These are phyloP conservation scores for Ascocoryne sarcoides DNA, from an alignment of 2,329 filamentous ascomycete species.

Conservation along the genomic window DNA sequence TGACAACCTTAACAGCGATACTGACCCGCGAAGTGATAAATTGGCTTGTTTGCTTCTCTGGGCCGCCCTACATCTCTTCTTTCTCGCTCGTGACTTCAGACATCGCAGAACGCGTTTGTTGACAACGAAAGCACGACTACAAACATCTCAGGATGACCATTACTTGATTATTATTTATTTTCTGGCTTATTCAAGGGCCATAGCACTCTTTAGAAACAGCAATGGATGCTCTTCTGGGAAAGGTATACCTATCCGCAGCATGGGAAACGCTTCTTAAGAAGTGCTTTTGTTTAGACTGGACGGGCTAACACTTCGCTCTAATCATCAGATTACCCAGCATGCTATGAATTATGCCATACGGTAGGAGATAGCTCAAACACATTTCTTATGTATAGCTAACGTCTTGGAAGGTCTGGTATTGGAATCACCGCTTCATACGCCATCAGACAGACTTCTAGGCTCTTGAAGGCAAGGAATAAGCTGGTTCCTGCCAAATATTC, in stretches of 20 bases:
- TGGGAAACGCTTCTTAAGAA: not conserved
- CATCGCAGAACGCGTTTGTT: not conserved
- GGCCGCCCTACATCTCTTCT: not conserved
- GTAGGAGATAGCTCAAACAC: conserved; percentile 17
- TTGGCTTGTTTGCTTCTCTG: too few species aligned
- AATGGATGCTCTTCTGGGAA: not conserved
- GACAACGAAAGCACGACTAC: not conserved
- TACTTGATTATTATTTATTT: not conserved
- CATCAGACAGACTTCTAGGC: conserved; percentile 68
- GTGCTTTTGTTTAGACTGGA: too few species aligned
- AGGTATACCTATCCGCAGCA: not conserved
- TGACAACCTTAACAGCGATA: too few species aligned
- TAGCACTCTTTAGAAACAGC: not conserved
- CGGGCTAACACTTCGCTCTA: too few species aligned
- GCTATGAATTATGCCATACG: conserved; percentile 79
- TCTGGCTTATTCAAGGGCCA: not conserved
- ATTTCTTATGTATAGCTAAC: not conserved
- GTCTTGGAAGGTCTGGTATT: conserved; percentile 55
- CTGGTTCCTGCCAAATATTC: not conserved
- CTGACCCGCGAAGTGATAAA: too few species aligned
- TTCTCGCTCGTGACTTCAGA: conserved; percentile 1
- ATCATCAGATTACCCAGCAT: conserved; percentile 47
- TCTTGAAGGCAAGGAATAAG: conserved; percentile 53
- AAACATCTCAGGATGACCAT: not conserved
- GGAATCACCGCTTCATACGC: conserved; percentile 78